phyloP scores from a whole-genome alignment of 2,329 filamentous ascomycete genomes.

The Alternaria viburni region DNA sequence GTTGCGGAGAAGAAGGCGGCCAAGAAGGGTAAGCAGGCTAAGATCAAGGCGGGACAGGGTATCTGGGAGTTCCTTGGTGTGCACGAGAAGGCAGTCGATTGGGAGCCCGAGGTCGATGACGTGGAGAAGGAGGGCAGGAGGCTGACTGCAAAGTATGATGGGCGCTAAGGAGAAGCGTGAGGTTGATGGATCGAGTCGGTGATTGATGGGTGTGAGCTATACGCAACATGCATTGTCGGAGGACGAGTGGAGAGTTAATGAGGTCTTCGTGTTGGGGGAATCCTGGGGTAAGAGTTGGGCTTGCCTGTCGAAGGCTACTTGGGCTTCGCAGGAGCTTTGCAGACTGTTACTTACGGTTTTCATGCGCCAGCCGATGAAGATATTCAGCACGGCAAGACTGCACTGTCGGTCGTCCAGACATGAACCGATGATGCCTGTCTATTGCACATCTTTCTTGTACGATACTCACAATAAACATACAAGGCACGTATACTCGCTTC shows the following conservation, averaged over 20 bases:
- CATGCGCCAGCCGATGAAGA: neutral
- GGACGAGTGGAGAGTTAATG: neutral
- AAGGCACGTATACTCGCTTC: neutral
- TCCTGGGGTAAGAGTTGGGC: neutral
- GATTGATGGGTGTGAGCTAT: neutral
- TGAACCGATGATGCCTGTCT: neutral
- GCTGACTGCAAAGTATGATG: constrained; percentile 28
- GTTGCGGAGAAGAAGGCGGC: constrained; percentile 12
- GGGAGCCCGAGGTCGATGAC: constrained; percentile 17
- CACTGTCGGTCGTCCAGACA: neutral
- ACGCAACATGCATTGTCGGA: neutral
- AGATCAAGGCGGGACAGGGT: constrained; percentile 15
- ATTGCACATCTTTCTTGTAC: neutral
- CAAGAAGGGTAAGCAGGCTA: constrained; percentile 22
- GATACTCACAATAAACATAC: neutral
- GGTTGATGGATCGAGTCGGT: neutral
- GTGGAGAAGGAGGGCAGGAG: constrained; percentile 24
- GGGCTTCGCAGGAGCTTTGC: neutral
- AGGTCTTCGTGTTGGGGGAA: neutral
- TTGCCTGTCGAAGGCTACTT: neutral
- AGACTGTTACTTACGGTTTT: neutral
- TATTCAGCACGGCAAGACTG: neutral
- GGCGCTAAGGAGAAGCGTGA: neutral
- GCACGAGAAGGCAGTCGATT: constrained; percentile 14
- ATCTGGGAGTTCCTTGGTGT: constrained; percentile 31